phyloP scores from a whole-genome alignment of 768 basidiomycete genomes.

The Mycena chlorophos region DNA sequence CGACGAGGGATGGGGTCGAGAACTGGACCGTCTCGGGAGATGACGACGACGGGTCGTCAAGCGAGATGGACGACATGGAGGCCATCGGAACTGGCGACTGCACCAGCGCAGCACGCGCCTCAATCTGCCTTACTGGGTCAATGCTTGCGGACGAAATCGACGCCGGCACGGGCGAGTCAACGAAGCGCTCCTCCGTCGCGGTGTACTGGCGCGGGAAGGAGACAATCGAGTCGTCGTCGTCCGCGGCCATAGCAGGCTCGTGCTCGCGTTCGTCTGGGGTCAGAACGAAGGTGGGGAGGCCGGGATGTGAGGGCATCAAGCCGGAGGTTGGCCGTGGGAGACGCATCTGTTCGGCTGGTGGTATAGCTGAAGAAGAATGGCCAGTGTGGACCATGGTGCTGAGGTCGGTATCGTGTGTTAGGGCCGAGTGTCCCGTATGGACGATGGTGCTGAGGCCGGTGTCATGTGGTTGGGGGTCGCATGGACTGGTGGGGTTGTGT shows the following conservation, averaged over 20 bases:
- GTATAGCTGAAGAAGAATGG: neutral
- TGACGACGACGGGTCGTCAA: neutral
- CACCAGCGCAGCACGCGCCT: neutral
- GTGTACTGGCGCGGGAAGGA: neutral
- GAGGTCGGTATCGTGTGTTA: too few species aligned
- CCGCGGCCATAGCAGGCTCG: neutral
- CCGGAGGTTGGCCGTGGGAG: slow-evolving; percentile 1
- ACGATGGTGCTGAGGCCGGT: neutral
- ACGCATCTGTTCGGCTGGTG: neutral
- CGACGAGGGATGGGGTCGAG: neutral
- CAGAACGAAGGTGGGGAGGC: neutral
- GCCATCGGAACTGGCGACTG: neutral
- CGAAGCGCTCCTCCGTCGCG: neutral
- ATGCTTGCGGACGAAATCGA: neutral
- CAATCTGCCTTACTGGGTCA: neutral
- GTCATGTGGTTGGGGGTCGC: neutral
- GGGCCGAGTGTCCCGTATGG: slow-evolving; percentile 14
- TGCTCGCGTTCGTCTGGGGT: neutral
- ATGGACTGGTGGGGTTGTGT: neutral
- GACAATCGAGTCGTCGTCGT: neutral
- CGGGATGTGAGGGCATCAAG: neutral
- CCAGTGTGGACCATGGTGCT: slow-evolving; percentile 12
- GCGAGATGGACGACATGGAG: neutral
- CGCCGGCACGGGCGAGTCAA: neutral
- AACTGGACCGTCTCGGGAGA: neutral